Percentiles rank a stretch among this genome's conserved stretches.
phyloP scores from a whole-genome alignment of 108 stramenopile genomes.

The Stephanodiscus triporus region DNA sequence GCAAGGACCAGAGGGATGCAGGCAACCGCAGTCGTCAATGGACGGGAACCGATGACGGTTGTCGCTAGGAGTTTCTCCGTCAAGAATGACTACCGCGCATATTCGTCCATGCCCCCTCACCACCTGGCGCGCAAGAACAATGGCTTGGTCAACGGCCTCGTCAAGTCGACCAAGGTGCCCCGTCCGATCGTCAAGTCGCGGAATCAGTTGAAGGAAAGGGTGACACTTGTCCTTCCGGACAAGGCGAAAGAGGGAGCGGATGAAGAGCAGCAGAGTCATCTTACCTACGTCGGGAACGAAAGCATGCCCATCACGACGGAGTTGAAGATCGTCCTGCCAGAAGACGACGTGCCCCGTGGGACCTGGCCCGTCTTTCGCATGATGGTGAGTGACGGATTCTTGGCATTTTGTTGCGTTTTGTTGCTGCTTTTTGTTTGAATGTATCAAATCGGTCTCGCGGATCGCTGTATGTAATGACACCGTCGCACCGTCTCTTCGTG shows the following conservation, averaged over 20 bases:
- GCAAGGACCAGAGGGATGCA: neutral
- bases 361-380: slow-evolving; percentile 87
- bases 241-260: neutral
- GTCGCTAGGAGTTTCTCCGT: neutral
- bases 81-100: neutral
- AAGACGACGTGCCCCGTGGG: slow-evolving; percentile 70
- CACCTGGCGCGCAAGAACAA: slow-evolving; percentile 45
- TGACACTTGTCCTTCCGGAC: neutral
- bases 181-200: slow-evolving; percentile 17
- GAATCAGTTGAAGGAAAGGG: slow-evolving; percentile 14
- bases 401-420: neutral
- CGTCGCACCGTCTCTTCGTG: neutral
- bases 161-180: slow-evolving; percentile 47
- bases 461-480: neutral
- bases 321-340: slow-evolving; percentile 70
- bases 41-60: too few relatives aligned
- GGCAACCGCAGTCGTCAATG: neutral
- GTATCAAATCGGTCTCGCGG: too few relatives aligned
- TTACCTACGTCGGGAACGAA: slow-evolving; percentile 60
- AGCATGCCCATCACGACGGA: slow-evolving; percentile 72
- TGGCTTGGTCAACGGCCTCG: slow-evolving; percentile 46
- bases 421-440: neutral
- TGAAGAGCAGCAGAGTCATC: slow-evolving; percentile 24
- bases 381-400: slow-evolving; percentile 65
- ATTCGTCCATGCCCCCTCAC: slow-evolving; percentile 20